Evolutionary conservation across 2,329 filamentous ascomycete species (phyloP).

Genomic region (Scleromitrula shiraiana): DNA sequence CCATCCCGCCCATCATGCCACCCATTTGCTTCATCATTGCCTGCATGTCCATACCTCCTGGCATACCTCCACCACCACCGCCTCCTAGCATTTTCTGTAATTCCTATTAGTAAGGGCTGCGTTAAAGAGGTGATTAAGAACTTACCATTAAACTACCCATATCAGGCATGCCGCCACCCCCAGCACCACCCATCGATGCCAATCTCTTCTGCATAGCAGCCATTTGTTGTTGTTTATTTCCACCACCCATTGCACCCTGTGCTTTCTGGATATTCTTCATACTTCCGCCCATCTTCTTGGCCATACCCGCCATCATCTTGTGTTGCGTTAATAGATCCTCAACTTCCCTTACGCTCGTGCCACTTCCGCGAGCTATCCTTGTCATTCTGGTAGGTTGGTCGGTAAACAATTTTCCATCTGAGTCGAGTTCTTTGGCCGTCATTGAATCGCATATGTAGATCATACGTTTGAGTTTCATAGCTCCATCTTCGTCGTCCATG

Average conservation of each 20-base stretch:
- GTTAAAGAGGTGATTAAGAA: background rate
- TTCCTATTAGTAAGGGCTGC: background rate
- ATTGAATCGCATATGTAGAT: constrained; percentile 98
- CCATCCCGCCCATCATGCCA: constrained; percentile 44
- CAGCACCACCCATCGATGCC: constrained; percentile 81
- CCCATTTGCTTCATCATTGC: constrained; percentile 70
- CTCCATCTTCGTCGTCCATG: constrained; percentile 96
- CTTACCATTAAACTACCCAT: constrained; percentile 67
- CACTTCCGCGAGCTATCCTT: constrained; percentile 79
- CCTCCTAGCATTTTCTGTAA: constrained; percentile 69
- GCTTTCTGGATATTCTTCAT: constrained; percentile 97
- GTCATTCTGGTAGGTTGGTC: constrained; percentile 92
- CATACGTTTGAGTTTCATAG: constrained; percentile 90
- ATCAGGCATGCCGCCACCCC: constrained; percentile 62
- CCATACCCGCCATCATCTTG: constrained; percentile 98
- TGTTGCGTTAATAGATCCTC: constrained; percentile 97
- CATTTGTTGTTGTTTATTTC: constrained; percentile 87
- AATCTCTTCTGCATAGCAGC: constrained; percentile 95
- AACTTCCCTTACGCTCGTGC: constrained; percentile 85
- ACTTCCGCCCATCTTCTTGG: constrained; percentile 96
- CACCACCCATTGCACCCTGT: constrained; percentile 82
- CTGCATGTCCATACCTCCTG: constrained; percentile 65
- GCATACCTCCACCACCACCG: constrained; percentile 44
- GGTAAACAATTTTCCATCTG: constrained; percentile 88
- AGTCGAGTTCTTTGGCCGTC: constrained; percentile 92